A percentile compares a stretch with the other conserved stretches of the same genome.
Evolutionary conservation across 2,329 filamentous ascomycete species (phyloP).

Genomic region (Microcyclospora tardicrescens): DNA sequence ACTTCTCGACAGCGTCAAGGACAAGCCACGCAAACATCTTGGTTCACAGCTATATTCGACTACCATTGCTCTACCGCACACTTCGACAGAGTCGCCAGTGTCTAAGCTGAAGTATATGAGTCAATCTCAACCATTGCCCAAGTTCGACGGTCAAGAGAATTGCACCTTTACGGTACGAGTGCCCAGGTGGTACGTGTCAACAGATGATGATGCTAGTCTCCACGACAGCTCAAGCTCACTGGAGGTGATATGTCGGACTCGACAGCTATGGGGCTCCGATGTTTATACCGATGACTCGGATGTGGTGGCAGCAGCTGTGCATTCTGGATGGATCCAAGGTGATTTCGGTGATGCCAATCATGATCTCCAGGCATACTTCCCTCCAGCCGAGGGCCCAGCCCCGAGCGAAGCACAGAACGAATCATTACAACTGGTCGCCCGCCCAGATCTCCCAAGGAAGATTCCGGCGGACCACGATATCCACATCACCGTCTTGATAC

Average conservation of each 20-base stretch:
- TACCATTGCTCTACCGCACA: constrained; percentile 18
- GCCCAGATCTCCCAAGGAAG: constrained; percentile 44
- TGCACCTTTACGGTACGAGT: constrained; percentile 84
- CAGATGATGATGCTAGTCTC: constrained; percentile 5
- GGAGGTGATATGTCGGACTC: constrained; percentile 69
- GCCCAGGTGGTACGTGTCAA: constrained; percentile 56
- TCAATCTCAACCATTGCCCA: constrained; percentile 59
- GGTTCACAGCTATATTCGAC: constrained; percentile 75
- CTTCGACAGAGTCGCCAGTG: constrained; percentile 17
- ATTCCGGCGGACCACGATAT: constrained; percentile 61
- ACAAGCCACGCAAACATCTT: constrained; percentile 63
- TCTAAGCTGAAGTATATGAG: constrained; percentile 46
- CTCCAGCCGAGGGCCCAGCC: constrained; percentile 1
- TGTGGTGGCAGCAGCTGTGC: constrained; percentile 80
- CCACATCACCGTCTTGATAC: constrained; percentile 73
- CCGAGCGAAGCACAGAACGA: not conserved
- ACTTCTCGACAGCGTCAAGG: constrained; percentile 58
- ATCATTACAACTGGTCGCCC: constrained; percentile 1
- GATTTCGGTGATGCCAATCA: constrained; percentile 55
- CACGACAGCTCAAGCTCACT: constrained; percentile 41
- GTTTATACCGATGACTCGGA: constrained; percentile 96
- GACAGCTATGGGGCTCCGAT: constrained; percentile 83
- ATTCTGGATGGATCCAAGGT: constrained; percentile 82
- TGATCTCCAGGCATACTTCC: constrained; percentile 21
- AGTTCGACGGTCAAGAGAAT: constrained; percentile 67